Evolutionary conservation across 768 basidiomycete genomes (phyloP), one percentile per base, ranked within the genome.

Genomic region (Suillus placidus): DNA sequence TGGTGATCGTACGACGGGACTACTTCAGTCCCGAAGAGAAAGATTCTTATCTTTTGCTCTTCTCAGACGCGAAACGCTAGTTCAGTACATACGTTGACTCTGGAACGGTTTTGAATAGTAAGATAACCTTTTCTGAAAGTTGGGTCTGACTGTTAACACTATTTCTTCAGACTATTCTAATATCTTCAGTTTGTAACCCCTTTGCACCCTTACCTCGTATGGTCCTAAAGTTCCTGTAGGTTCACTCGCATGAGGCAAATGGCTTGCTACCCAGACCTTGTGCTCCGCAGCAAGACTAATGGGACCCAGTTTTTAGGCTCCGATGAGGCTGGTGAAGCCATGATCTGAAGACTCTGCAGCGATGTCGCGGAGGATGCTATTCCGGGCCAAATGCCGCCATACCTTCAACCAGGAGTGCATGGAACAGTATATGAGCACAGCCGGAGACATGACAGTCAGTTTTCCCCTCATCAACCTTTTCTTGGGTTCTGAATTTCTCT

Each of bases 11-110:
- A 64, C 87, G 94, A 52, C 82, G 89, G 60, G 97, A 99, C 76
- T 92, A 91, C 77, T 99, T 99, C 82, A 95, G 93, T 68, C 91
- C 94, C 0, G 96, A 97, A 77, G 97, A 99, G 80, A 98, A 95
- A 75, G 97, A 99, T 71, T 80, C 97, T 5, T 97, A 97, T 74
- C 83, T 89, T 42, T 94, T 92, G 1, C 80, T 99, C 34, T 99
- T 96, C 81, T 90, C 93, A 5, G 93, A 95, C 69, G 95, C 95
- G 12, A 95, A 93, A 79, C 83, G 97, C 51, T 90, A 94, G 73
- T 99, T 99, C 77, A 88, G 72, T 62, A 99, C 95, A 2, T 99
- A 93, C 74, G 86, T 97, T 14, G 88, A 92, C 73, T 86, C 91
- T 40, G 97, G 97, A 58, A 98, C 95, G 2, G 81, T 98, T 32